Conservation (phyloP, 148 eudicot species). For the Vaccinium darrowii region DNA sequence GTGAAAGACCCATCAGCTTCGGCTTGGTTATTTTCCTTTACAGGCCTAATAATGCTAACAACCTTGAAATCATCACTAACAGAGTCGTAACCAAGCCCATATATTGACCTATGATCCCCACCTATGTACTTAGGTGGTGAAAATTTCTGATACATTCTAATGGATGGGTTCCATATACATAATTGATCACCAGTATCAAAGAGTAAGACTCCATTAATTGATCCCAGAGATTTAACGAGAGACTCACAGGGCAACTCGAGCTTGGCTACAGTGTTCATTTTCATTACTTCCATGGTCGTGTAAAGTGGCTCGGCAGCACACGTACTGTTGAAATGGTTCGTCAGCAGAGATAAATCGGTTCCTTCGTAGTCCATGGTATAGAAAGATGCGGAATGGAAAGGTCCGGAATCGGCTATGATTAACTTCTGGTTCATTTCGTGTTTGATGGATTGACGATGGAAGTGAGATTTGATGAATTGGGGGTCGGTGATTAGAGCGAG, state of each 20-base stretch:
- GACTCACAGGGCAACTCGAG: not conserved
- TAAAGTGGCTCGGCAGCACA: not conserved
- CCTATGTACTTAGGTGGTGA: not conserved
- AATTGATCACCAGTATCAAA: not conserved
- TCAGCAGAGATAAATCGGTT: too few relatives aligned
- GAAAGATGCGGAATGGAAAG: too few relatives aligned
- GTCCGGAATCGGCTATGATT: not conserved
- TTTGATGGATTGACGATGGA: not conserved
- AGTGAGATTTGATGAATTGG: not conserved
- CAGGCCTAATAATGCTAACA: not conserved
- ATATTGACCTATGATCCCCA: too few relatives aligned
- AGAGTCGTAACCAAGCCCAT: constrained; percentile 8
- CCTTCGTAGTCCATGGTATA: not conserved
- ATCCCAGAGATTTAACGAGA: not conserved
- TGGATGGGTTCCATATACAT: constrained; percentile 8
- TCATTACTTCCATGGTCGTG: too few relatives aligned
- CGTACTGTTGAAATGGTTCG: too few relatives aligned
- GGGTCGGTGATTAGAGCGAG: not conserved
- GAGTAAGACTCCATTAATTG: not conserved
- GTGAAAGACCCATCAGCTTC: not conserved
- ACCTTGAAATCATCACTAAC: constrained; percentile 14
- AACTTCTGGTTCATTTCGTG: not conserved
- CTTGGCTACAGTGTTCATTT: not conserved
- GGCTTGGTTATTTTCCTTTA: not conserved
- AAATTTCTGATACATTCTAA: not conserved